A percentile compares a stretch with the other conserved stretches of the same genome.
Conservation (phyloP, 306 rosid species). For the Hylodesmum podocarpum region DNA sequence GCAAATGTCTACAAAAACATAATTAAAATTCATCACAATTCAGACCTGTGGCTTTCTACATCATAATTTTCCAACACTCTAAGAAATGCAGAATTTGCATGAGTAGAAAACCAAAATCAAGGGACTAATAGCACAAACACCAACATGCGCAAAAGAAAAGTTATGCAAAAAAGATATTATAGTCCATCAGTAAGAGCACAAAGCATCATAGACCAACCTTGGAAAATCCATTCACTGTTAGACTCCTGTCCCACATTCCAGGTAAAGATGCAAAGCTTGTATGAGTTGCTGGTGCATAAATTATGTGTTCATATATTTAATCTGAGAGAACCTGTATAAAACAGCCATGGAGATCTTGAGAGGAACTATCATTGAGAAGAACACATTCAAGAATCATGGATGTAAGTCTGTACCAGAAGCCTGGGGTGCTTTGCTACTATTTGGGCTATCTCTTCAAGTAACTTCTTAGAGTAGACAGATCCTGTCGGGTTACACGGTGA, state of each 20-base stretch:
- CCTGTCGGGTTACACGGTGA: constrained; percentile 95
- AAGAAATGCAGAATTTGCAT: constrained; percentile 3
- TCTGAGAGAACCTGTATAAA: constrained; percentile 68
- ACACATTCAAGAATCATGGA: constrained; percentile 10
- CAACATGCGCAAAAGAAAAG: background rate
- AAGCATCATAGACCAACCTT: constrained; percentile 46
- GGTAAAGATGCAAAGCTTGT: constrained; percentile 91
- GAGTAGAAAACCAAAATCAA: constrained; percentile 13
- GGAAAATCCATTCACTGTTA: constrained; percentile 86
- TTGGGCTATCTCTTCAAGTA: constrained; percentile 79
- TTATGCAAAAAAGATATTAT: background rate
- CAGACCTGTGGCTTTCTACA: background rate
- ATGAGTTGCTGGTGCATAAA: constrained; percentile 81
- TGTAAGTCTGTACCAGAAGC: constrained; percentile 65
- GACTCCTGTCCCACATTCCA: constrained; percentile 89
- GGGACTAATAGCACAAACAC: background rate
- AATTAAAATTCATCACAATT: constrained; percentile 32
- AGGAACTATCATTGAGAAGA: background rate
- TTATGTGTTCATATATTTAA: constrained; percentile 88
- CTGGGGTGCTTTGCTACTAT: constrained; percentile 90
- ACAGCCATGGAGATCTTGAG: constrained; percentile 17
- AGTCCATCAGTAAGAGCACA: background rate
- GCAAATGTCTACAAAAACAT: constrained; percentile 69
- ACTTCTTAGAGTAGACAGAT: constrained; percentile 72
- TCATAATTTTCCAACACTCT: background rate